Conservation (phyloP, 2,329 filamentous ascomycete genomes). For the Cadophora malorum region DNA sequence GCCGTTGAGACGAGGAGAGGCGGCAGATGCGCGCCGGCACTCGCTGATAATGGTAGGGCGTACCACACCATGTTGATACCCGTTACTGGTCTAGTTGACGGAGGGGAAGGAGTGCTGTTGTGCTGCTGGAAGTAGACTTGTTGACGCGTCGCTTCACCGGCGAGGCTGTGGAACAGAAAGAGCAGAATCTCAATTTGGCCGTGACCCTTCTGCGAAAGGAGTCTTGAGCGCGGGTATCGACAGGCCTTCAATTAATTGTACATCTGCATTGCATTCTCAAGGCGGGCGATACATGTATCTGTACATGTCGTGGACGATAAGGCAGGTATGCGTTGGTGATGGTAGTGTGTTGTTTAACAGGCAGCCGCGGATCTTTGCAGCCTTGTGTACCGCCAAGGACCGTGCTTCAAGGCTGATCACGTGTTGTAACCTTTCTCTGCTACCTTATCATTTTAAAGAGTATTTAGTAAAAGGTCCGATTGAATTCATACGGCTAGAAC, state of each 20-base stretch:
- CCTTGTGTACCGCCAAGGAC: not conserved
- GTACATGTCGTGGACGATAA: slow-evolving; percentile 25
- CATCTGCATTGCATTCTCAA: not conserved
- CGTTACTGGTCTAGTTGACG: slow-evolving; percentile 16
- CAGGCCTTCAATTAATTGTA: slow-evolving; percentile 26
- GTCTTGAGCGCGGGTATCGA: slow-evolving; percentile 15
- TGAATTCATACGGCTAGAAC: not conserved
- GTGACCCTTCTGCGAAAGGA: slow-evolving; percentile 19
- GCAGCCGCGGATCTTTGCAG: slow-evolving; percentile 10
- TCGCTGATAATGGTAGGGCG: slow-evolving; percentile 33
- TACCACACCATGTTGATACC: slow-evolving; percentile 38
- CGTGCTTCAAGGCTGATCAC: not conserved
- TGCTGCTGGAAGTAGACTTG: slow-evolving; percentile 12
- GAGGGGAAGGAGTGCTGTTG: slow-evolving; percentile 4
- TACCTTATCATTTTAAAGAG: not conserved
- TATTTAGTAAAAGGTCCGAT: not conserved
- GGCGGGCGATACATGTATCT: slow-evolving; percentile 9
- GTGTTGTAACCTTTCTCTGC: not conserved
- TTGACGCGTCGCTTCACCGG: slow-evolving; percentile 11
- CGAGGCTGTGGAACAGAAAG: slow-evolving; percentile 32
- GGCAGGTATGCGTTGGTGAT: slow-evolving; percentile 26
- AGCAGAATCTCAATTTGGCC: slow-evolving; percentile 8
- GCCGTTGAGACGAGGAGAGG: slow-evolving; percentile 67
- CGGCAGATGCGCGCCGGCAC: slow-evolving; percentile 52
- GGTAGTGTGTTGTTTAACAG: slow-evolving; percentile 14